A percentile compares a stretch with the other conserved stretches of the same genome.
These are phyloP conservation scores for Cystofilobasidium capitatum DNA, from an alignment of 768 basidiomycete species.

Conservation along the genomic window DNA sequence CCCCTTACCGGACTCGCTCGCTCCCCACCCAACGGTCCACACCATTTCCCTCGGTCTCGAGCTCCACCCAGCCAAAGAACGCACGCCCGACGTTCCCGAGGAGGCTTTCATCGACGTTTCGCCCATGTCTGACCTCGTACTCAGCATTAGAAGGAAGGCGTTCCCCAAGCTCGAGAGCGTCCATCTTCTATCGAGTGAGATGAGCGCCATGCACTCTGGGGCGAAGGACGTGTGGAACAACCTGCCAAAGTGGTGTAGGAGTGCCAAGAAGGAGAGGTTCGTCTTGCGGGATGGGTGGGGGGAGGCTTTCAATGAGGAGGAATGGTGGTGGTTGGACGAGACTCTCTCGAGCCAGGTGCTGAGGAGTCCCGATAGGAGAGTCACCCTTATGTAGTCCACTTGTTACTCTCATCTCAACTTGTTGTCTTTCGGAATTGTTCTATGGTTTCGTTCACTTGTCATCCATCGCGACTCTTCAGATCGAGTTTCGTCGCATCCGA, in stretches of 20 bases:
- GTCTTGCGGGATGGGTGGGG: neutral
- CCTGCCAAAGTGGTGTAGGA: neutral
- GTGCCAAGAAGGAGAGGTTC: neutral
- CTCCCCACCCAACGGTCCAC: neutral
- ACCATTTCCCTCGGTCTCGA: constrained; percentile 12
- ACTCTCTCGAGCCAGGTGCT: neutral
- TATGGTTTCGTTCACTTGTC: neutral
- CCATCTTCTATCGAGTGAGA: constrained; percentile 3
- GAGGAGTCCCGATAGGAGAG: neutral
- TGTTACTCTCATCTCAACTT: neutral
- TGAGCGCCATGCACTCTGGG: constrained; percentile 6
- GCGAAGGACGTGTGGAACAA: neutral
- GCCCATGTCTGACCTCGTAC: constrained; percentile 16
- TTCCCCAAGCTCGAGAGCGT: constrained; percentile 17
- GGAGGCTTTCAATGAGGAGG: neutral
- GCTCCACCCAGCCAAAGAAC: constrained; percentile 14
- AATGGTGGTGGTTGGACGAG: neutral
- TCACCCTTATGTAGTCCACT: neutral
- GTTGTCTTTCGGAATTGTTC: neutral
- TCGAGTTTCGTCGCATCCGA: constrained; percentile 18
- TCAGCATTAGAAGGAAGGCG: neutral
- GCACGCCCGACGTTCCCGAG: neutral
- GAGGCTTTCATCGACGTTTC: neutral
- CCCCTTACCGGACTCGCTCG: neutral
- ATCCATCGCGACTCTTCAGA: constrained; percentile 3